Percentiles rank a stretch among this genome's conserved stretches.
Evolutionary conservation across 2,329 filamentous ascomycete species (phyloP).

Genomic region (Colletotrichum camelliae): DNA sequence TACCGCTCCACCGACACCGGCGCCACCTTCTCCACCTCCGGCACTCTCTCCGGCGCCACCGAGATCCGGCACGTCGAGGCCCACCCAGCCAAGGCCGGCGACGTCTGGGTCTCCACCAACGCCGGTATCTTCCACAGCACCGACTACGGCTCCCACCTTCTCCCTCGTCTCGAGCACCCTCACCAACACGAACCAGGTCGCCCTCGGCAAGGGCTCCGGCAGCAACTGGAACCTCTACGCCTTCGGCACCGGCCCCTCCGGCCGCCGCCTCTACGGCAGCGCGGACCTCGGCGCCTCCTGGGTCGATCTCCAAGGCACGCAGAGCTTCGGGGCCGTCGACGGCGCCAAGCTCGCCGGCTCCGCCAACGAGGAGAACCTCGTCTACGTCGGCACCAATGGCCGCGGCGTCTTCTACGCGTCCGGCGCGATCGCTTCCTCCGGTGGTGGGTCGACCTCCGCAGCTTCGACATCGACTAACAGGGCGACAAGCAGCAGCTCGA

Average conservation of each 20-base stretch:
- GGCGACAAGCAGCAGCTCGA: background rate
- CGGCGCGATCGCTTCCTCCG: slow-evolving; percentile 13
- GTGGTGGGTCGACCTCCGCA: background rate
- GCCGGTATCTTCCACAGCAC: slow-evolving; percentile 59
- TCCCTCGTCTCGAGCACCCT: slow-evolving; percentile 39
- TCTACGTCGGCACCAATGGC: slow-evolving; percentile 57
- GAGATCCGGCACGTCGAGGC: slow-evolving; percentile 62
- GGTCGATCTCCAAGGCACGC: slow-evolving; percentile 53
- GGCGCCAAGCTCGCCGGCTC: slow-evolving; percentile 47
- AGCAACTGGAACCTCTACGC: slow-evolving; percentile 52
- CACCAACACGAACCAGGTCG: slow-evolving; percentile 46
- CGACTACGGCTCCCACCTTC: slow-evolving; percentile 55
- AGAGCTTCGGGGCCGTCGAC: slow-evolving; percentile 51
- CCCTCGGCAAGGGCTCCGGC: slow-evolving; percentile 46
- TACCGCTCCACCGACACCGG: slow-evolving; percentile 58
- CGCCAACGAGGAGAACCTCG: slow-evolving; percentile 47
- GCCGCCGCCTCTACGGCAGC: slow-evolving; percentile 50
- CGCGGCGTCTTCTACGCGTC: slow-evolving; percentile 46
- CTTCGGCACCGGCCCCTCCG: slow-evolving; percentile 48
- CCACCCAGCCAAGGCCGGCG: slow-evolving; percentile 64
- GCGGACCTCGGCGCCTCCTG: slow-evolving; percentile 48
- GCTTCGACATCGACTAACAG: background rate
- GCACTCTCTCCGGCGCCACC: slow-evolving; percentile 41
- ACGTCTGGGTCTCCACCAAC: slow-evolving; percentile 64
- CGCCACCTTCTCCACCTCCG: slow-evolving; percentile 46